Evolutionary conservation across 768 basidiomycete species (phyloP).

Genomic region (Kwoniella mangroviensis): DNA sequence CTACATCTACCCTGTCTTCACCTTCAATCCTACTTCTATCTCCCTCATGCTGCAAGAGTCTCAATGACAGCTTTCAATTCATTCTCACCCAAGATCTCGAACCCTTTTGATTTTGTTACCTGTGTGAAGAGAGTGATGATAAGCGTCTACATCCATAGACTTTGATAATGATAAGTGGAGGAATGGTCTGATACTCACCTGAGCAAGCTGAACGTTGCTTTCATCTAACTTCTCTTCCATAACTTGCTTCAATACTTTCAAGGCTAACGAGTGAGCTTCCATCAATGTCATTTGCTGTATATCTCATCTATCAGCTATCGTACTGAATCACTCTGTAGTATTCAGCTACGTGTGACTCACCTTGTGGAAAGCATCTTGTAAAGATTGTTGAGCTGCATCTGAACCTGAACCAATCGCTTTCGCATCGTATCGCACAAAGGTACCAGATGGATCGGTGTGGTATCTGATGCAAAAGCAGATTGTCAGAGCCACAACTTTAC

Average conservation of each 20-base stretch:
- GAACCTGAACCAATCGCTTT: slow-evolving; percentile 98
- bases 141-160: not conserved
- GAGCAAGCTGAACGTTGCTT: slow-evolving; percentile 96
- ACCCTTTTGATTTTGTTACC: slow-evolving; percentile 84
- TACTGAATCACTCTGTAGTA: not conserved
- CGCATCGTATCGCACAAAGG: slow-evolving; percentile 93
- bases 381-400: slow-evolving; percentile 93
- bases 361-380: slow-evolving; percentile 97
- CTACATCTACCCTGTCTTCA: not conserved
- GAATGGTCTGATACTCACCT: slow-evolving; percentile 63
- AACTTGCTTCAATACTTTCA: slow-evolving; percentile 94
- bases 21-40: slow-evolving; percentile 1
- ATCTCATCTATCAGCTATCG: slow-evolving; percentile 9
- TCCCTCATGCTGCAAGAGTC: slow-evolving; percentile 59
- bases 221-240: slow-evolving; percentile 99
- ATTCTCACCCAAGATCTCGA: slow-evolving; percentile 82
- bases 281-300: slow-evolving; percentile 84
- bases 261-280: slow-evolving; percentile 83
- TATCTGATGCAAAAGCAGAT: slow-evolving; percentile 64
- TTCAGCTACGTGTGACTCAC: slow-evolving; percentile 60
- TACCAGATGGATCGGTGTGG: slow-evolving; percentile 98
- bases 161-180: not conserved
- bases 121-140: slow-evolving; percentile 47
- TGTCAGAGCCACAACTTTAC: slow-evolving; percentile 1
- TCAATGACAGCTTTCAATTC: slow-evolving; percentile 83